These are phyloP conservation scores for Plasmodium cynomolgi DNA, from an alignment of 169 alveolate species.

Conservation along the genomic window DNA sequence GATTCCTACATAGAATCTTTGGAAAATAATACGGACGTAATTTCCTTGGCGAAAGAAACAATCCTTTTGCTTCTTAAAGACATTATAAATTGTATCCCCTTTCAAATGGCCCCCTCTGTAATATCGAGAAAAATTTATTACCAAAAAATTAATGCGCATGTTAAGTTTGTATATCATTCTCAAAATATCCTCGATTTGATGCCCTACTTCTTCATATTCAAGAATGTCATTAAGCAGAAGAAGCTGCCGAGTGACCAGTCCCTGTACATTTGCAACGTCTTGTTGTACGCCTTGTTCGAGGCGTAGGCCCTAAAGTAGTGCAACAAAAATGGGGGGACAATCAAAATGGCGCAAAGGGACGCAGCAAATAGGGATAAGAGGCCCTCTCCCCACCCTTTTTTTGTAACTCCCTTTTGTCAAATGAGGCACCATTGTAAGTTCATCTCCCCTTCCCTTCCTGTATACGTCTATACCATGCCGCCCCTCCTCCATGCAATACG, in stretches of 20 bases:
- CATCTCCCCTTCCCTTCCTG: not conserved
- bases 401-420: not conserved
- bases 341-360: not conserved
- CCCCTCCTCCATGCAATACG: not conserved
- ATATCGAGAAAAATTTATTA: conserved; percentile 63
- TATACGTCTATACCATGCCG: not conserved
- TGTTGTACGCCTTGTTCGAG: conserved; percentile 69
- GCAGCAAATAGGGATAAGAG: not conserved
- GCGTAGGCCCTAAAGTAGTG: conserved; percentile 5
- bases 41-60: conserved; percentile 67
- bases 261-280: conserved; percentile 58
- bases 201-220: conserved; percentile 69
- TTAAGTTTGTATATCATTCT: conserved; percentile 59
- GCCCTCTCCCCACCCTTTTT: not conserved
- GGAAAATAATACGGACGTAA: conserved; percentile 6
- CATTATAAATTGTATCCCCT: conserved; percentile 62
- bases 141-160: conserved; percentile 67
- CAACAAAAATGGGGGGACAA: not conserved
- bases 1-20: conserved; percentile 51
- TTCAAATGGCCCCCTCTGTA: conserved; percentile 75
- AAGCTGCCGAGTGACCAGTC: conserved; percentile 64
- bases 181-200: conserved; percentile 20
- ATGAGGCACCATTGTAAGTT: not conserved
- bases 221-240: conserved; percentile 53
- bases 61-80: conserved; percentile 69